Evolutionary conservation across 1,284 basidiomycete genomes (phyloP).

Genomic region (Boletellus deceptivus): DNA sequence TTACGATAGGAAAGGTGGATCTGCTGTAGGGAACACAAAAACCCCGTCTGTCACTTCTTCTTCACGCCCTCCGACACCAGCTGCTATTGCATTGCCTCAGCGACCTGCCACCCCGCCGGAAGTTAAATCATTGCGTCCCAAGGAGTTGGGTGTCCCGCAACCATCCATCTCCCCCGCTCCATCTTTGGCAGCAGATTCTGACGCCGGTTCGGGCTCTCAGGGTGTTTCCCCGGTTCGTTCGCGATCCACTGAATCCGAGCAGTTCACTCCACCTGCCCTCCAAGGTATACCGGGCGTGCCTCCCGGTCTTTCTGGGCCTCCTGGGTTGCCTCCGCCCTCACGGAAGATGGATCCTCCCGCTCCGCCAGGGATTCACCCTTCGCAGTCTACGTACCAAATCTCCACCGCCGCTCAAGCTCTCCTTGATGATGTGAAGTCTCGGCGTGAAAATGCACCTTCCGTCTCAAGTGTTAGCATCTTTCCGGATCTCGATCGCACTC

Average conservation of each 20-base stretch:
- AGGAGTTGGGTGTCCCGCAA: constrained; percentile 37
- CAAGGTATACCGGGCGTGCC: constrained; percentile 50
- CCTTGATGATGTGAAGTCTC: constrained; percentile 77
- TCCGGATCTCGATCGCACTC: constrained; percentile 83
- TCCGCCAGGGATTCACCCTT: constrained; percentile 54
- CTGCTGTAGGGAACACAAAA: constrained; percentile 36
- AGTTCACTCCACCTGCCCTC: constrained; percentile 41
- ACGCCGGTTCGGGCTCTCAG: constrained; percentile 36
- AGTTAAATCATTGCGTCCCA: constrained; percentile 40
- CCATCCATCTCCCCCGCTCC: constrained; percentile 50
- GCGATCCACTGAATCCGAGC: constrained; percentile 42
- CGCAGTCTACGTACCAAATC: constrained; percentile 78
- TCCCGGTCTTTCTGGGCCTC: constrained; percentile 64
- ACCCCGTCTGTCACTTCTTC: constrained; percentile 53
- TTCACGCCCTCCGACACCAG: constrained; percentile 64
- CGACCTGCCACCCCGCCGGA: constrained; percentile 48
- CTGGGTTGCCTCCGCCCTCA: constrained; percentile 56
- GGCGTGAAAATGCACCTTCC: constrained; percentile 59
- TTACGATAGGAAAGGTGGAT: constrained; percentile 39
- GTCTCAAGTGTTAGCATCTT: constrained; percentile 67
- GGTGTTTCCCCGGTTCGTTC: constrained; percentile 46
- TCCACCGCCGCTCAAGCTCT: constrained; percentile 81
- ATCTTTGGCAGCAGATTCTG: constrained; percentile 43
- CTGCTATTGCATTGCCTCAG: constrained; percentile 37
- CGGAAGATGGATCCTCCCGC: constrained; percentile 51